These are phyloP conservation scores for Murraya paniculata DNA, from an alignment of 345 rosid species.

Conservation along the genomic window DNA sequence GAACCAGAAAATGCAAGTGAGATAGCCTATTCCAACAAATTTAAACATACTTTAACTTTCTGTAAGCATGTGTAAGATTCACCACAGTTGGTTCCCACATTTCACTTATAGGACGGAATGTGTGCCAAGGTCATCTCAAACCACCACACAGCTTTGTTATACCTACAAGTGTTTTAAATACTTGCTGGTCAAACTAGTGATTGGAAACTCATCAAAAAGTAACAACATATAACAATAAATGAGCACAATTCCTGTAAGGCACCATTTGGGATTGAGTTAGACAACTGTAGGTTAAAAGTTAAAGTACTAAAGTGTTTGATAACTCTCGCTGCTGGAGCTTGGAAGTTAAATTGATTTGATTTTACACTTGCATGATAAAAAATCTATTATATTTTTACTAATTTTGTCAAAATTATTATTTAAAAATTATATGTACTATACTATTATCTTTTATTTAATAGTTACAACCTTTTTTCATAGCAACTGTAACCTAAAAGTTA, in stretches of 20 bases:
- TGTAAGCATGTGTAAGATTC: slow-evolving; percentile 85
- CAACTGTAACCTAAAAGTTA: too few species aligned
- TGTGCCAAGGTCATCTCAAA: slow-evolving; percentile 84
- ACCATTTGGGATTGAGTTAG: too few species aligned
- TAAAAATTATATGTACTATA: too few species aligned
- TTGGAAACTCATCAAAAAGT: neutral
- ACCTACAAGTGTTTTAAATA: slow-evolving; percentile 52
- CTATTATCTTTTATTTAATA: too few species aligned
- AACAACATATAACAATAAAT: neutral
- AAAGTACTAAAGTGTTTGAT: too few species aligned
- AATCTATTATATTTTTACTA: too few species aligned
- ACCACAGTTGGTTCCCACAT: slow-evolving; percentile 90
- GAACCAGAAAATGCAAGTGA: slow-evolving; percentile 11
- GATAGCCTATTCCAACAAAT: neutral
- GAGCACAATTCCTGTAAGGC: neutral
- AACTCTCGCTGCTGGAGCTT: too few species aligned
- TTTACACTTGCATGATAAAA: too few species aligned
- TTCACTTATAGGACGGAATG: slow-evolving; percentile 70
- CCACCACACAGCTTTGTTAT: slow-evolving; percentile 79
- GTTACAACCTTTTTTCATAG: too few species aligned
- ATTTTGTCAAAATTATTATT: too few species aligned
- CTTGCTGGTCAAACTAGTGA: slow-evolving; percentile 11
- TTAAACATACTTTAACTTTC: slow-evolving; percentile 68
- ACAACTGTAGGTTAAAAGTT: too few species aligned
- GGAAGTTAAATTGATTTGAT: too few species aligned